Base-by-base conservation (phyloP, 495 filamentous ascomycete genomes). In the Podospora sp. region DNA sequence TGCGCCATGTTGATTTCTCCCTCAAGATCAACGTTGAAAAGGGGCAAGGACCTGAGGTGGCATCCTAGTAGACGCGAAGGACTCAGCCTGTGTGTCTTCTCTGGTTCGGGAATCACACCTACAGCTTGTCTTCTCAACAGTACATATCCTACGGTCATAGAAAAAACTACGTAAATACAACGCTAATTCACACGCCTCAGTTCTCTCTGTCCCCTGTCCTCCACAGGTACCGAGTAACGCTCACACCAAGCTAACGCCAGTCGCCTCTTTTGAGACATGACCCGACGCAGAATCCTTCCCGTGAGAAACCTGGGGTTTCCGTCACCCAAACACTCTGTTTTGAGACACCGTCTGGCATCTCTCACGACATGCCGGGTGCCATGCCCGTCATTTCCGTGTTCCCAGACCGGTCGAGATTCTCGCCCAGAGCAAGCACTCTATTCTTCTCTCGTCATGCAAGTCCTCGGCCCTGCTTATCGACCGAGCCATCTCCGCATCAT, bases 1-100 rank as follows among this genome's bases (percentile, higher is more conserved):
- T 93, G 6, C 85, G 87, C 51, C 94, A 97, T 78, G 88, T 99
- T 50, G 95, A 99, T 75, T 97, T 97, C 75, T 97, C 94, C 7
- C 84, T 99, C 51, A 99, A 99, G 85, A 92, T 99, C 65, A 75
- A 82, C 60, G 73, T 78, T 14, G 77, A 74, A 59, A 68, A 69
- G 53, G 71, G 68, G 11, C 40, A 70, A 29, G 73, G 73, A 49
- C 71, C 65, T 4, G 71, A 72, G 51, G 62, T 71, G 29, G 69
- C 73, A 21, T 72, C 71, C 35, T 75, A 57, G 29, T 33, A 33
- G 29, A 33, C 29, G 29, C 29, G 29, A 33, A 11, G 16, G 68
- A 26, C 61, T 51, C 60, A 35, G 22, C 20, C 6, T 66, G 36
- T 52, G 27, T 26, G 25, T 50, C 50, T 27, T 6, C 11, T 4